Evolutionary conservation across 169 alveolate genomes (phyloP).

Genomic region (Toxoplasma gondii): DNA sequence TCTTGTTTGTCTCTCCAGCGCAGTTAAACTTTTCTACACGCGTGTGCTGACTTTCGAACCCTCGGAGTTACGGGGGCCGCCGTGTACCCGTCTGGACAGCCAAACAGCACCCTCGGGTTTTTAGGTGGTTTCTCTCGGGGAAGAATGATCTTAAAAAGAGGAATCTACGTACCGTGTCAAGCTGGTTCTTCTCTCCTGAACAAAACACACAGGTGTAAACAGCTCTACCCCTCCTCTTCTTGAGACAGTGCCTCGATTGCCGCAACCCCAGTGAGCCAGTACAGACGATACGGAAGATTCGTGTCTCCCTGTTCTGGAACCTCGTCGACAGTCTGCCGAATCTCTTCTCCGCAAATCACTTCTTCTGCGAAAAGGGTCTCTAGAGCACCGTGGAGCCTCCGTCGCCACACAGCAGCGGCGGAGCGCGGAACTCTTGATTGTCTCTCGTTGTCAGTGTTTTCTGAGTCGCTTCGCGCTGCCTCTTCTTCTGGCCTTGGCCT

Average conservation of each 20-base stretch:
- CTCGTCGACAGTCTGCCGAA: not conserved
- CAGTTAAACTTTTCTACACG: too few species aligned
- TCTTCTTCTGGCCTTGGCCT: not conserved
- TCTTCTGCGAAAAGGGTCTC: constrained; percentile 5
- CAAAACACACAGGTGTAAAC: not conserved
- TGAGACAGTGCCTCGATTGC: not conserved
- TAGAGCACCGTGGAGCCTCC: constrained; percentile 3
- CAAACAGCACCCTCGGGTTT: not conserved
- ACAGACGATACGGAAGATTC: not conserved
- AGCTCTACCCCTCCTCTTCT: not conserved
- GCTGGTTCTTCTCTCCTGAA: not conserved
- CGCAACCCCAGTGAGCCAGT: not conserved
- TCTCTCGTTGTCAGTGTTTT: not conserved
- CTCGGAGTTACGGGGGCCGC: not conserved
- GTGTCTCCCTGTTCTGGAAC: not conserved
- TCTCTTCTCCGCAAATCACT: constrained; percentile 6
- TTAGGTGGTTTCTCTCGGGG: not conserved
- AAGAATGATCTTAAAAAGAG: not conserved
- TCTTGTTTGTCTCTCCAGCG: too few species aligned
- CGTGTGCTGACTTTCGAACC: not conserved
- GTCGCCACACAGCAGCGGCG: not conserved
- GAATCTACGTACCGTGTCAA: not conserved
- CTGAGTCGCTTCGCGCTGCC: not conserved
- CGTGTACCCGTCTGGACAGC: not conserved
- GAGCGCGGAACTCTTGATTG: not conserved